Percentiles rank a stretch among this genome's conserved stretches.
phyloP scores from a whole-genome alignment of 768 basidiomycete species.

The Hypholoma sublateritium region DNA sequence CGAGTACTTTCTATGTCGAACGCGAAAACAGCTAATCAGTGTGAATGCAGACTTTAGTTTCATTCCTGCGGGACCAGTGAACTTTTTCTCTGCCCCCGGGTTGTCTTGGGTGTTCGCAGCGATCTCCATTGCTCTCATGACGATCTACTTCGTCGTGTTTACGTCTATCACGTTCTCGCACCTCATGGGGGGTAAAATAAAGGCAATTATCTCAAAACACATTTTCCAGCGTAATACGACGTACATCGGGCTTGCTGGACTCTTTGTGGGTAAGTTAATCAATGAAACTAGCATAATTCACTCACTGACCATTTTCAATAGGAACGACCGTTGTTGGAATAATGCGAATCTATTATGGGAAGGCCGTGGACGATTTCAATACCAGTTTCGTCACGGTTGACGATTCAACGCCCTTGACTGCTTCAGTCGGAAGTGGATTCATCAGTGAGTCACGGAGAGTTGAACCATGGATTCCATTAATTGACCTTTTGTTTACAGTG shows the following conservation, averaged over 20 bases:
- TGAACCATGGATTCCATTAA: neutral
- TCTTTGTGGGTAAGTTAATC: conserved; percentile 56
- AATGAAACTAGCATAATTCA: neutral
- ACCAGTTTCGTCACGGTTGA: conserved; percentile 50
- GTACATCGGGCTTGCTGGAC: conserved; percentile 79
- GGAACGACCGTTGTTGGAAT: conserved; percentile 71
- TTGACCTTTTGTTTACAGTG: conserved; percentile 44
- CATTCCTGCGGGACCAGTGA: neutral
- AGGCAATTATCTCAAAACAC: conserved; percentile 41
- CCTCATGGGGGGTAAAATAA: neutral
- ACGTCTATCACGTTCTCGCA: neutral
- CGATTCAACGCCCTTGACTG: conserved; percentile 59
- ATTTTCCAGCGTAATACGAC: conserved; percentile 63
- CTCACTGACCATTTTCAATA: conserved; percentile 19
- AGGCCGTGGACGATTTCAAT: conserved; percentile 80
- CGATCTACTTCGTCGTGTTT: neutral
- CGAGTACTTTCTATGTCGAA: conserved; percentile 27
- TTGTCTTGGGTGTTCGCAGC: neutral
- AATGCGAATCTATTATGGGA: conserved; percentile 79
- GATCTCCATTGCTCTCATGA: neutral
- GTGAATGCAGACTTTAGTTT: neutral
- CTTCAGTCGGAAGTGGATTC: conserved; percentile 68
- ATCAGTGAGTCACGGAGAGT: conserved; percentile 52
- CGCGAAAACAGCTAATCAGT: neutral
- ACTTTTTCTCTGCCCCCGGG: neutral